These are phyloP conservation scores for Porphyrellus cyaneotinctus DNA, from an alignment of 768 basidiomycete genomes.

Conservation along the genomic window DNA sequence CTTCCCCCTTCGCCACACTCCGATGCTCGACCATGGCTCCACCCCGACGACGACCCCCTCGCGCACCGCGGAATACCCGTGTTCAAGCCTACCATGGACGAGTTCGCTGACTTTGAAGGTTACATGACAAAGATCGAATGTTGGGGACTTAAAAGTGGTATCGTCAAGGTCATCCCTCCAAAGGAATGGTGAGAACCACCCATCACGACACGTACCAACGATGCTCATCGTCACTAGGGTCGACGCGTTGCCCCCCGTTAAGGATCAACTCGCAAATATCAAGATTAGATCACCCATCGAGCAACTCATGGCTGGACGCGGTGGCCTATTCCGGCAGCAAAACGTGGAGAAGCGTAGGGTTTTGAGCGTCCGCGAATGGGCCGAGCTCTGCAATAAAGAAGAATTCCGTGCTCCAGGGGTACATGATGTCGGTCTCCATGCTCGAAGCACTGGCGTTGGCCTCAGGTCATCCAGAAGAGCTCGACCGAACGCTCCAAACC, in stretches of 20 bases:
- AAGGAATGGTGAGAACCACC: conserved; percentile 72
- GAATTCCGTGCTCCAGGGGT: conserved; percentile 73
- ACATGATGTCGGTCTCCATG: conserved; percentile 58
- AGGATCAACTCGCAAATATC: conserved; percentile 64
- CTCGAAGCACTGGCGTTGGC: conserved; percentile 36
- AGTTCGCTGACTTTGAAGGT: conserved; percentile 87
- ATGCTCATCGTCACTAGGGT: conserved; percentile 45
- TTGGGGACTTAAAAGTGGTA: conserved; percentile 90
- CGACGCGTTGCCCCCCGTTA: conserved; percentile 65
- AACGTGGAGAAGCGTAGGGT: conserved; percentile 84
- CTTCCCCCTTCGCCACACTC: conserved; percentile 60
- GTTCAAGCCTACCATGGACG: conserved; percentile 90
- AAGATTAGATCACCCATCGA: conserved; percentile 90
- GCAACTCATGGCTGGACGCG: conserved; percentile 84
- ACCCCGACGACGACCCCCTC: conserved; percentile 75
- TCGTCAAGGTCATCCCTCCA: conserved; percentile 95
- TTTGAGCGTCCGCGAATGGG: conserved; percentile 88
- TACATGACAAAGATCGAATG: conserved; percentile 84
- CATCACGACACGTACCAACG: conserved; percentile 12
- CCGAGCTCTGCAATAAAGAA: conserved; percentile 66
- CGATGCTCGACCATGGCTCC: conserved; percentile 60
- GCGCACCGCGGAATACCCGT: conserved; percentile 92
- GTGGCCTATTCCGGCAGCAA: conserved; percentile 84
- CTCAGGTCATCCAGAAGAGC: conserved; percentile 36
- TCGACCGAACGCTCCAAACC: conserved; percentile 40